phyloP scores from a whole-genome alignment of 2,329 filamentous ascomycete genomes.

The Penicillium sp. region DNA sequence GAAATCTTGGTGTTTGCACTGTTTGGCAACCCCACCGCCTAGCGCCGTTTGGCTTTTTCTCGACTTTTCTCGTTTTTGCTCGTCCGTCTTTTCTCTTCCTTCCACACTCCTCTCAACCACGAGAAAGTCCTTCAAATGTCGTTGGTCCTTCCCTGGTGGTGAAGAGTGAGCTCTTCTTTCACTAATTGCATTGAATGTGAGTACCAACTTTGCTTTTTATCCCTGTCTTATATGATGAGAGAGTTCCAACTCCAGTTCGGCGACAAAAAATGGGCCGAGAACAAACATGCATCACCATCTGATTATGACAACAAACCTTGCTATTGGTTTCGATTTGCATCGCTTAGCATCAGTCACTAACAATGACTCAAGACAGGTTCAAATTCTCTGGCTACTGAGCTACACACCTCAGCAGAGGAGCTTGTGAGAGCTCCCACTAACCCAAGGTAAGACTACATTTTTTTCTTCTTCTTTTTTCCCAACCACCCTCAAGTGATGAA shows the following conservation, averaged over 20 bases:
- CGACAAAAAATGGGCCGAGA: slow-evolving; percentile 58
- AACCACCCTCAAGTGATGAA: slow-evolving; percentile 46
- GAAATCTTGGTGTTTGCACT: slow-evolving; percentile 43
- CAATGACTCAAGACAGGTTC: slow-evolving; percentile 15
- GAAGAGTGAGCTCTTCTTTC: not conserved
- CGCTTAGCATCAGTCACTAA: slow-evolving; percentile 16
- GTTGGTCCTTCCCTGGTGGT: slow-evolving; percentile 2
- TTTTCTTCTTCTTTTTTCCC: slow-evolving; percentile 3
- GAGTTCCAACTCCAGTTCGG: slow-evolving; percentile 53
- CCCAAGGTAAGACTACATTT: slow-evolving; percentile 16
- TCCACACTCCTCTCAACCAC: slow-evolving; percentile 16
- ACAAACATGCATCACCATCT: slow-evolving; percentile 66
- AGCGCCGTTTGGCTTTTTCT: slow-evolving; percentile 21
- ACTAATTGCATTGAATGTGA: slow-evolving; percentile 28
- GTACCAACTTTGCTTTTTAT: slow-evolving; percentile 16
- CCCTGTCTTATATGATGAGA: slow-evolving; percentile 51
- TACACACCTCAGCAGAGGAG: not conserved
- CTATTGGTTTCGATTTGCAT: slow-evolving; percentile 6
- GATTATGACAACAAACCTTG: slow-evolving; percentile 29
- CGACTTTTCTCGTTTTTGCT: slow-evolving; percentile 18
- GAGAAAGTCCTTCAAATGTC: slow-evolving; percentile 24
- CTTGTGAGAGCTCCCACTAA: slow-evolving; percentile 10
- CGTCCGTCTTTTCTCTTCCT: slow-evolving; percentile 22
- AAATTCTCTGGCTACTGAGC: not conserved
- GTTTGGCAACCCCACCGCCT: slow-evolving; percentile 35